phyloP scores from a whole-genome alignment of 2,329 filamentous ascomycete genomes.

The Hypoxylon sp. region DNA sequence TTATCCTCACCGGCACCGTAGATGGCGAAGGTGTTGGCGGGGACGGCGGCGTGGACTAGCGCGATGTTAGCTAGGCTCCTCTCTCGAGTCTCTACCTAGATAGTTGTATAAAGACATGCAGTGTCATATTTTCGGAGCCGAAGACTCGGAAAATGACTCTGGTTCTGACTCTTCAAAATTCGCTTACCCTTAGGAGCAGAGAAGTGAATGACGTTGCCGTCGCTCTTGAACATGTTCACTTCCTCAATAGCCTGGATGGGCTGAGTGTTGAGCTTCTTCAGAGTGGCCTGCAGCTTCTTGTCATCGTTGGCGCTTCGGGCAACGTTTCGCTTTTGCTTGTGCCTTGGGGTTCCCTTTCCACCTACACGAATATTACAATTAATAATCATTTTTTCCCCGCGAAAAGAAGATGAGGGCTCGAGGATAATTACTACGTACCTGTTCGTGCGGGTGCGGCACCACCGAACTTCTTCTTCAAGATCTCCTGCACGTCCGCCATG shows the following conservation, averaged over 20 bases:
- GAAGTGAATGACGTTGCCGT: constrained; percentile 99
- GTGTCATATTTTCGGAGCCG: neutral
- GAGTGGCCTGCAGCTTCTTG: constrained; percentile 97
- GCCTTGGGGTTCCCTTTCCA: constrained; percentile 97
- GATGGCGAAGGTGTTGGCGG: constrained; percentile 99
- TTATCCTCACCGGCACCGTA: constrained; percentile 99
- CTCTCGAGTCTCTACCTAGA: neutral
- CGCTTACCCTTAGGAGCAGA: constrained; percentile 93
- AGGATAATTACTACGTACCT: constrained; percentile 48
- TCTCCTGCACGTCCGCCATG: constrained; percentile 62
- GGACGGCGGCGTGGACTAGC: constrained; percentile 94
- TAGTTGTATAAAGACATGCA: neutral
- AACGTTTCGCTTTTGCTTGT: constrained; percentile 98
- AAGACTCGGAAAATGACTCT: constrained; percentile 4
- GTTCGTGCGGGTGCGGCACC: constrained; percentile 54
- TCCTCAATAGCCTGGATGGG: constrained; percentile 99
- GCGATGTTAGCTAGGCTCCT: constrained; percentile 9
- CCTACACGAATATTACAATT: constrained; percentile 56
- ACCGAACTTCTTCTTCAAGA: constrained; percentile 59
- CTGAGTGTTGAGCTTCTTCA: constrained; percentile 99
- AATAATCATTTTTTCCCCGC: constrained; percentile 35
- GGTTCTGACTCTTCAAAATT: constrained; percentile 15
- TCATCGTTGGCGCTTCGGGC: constrained; percentile 94
- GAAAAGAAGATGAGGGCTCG: neutral
- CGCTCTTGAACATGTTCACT: constrained; percentile 99